Conservation (phyloP, 1,284 basidiomycete genomes). For the Neolentinus lepideus region DNA sequence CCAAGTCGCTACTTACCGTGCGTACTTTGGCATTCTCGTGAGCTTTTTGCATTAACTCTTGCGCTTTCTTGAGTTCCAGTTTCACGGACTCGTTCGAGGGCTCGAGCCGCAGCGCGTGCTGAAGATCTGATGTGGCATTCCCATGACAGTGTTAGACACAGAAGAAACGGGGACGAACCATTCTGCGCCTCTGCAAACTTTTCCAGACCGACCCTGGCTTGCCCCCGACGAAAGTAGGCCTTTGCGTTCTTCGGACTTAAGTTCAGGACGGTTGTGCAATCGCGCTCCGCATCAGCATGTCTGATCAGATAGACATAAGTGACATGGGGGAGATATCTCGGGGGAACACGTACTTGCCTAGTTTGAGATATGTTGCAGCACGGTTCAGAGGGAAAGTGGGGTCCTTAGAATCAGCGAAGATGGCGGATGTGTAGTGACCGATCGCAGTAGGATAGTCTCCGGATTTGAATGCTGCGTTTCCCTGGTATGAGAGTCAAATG, state of each 20-base stretch:
- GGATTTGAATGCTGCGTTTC: slow-evolving; percentile 50
- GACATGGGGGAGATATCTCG: slow-evolving; percentile 5
- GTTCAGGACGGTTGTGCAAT: slow-evolving; percentile 52
- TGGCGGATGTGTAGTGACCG: slow-evolving; percentile 69
- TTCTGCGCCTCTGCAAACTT: slow-evolving; percentile 56
- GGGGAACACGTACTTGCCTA: slow-evolving; percentile 65
- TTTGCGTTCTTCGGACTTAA: slow-evolving; percentile 58
- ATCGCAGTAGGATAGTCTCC: slow-evolving; percentile 45
- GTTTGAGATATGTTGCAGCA: slow-evolving; percentile 77
- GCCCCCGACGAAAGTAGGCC: slow-evolving; percentile 64
- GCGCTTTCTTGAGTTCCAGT: slow-evolving; percentile 45
- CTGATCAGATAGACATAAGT: slow-evolving; percentile 27
- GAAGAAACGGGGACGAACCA: slow-evolving; percentile 13
- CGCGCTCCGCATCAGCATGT: slow-evolving; percentile 66
- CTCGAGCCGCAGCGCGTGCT: slow-evolving; percentile 46
- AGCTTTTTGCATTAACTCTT: slow-evolving; percentile 26
- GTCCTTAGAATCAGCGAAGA: slow-evolving; percentile 55
- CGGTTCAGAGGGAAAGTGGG: slow-evolving; percentile 71
- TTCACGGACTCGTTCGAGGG: slow-evolving; percentile 51
- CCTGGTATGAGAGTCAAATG: slow-evolving; percentile 26
- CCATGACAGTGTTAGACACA: not conserved
- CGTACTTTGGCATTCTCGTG: slow-evolving; percentile 23
- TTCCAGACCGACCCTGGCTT: slow-evolving; percentile 50
- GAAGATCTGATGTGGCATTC: slow-evolving; percentile 39
- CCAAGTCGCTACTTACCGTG: slow-evolving; percentile 11